Base-by-base conservation (phyloP, 768 basidiomycete genomes). In the Tylopilus vinaceipallidus region DNA sequence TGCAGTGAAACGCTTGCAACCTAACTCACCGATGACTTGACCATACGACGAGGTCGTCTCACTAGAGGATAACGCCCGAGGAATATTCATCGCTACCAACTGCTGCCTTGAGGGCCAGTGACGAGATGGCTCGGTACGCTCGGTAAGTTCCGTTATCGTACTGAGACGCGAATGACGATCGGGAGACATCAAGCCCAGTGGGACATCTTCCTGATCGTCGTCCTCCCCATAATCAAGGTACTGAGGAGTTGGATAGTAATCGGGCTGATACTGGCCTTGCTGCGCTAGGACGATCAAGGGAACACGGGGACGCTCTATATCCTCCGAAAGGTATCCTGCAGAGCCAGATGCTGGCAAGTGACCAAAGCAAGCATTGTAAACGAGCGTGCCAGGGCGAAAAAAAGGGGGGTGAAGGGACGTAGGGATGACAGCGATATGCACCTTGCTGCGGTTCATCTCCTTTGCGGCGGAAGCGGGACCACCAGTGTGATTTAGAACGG, bases 131-230 rank as follows among this genome's bases (percentile, higher is more conserved):
- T 83, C 84, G 30, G 86, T 82, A 29, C 74, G 74, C 61, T 89
- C 87, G 14, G 85, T 83, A 39, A 65, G 69, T 67, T 90, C 87
- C 20, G 78, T 74, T 51, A 90, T 90, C 4, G 82, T 85, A 50
- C 79, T 84, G 50, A 88, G 68, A 46, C 71, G 72, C 27, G 71
- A 67, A 44, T 56, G 44, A 14, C 55, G 66, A 56, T 61, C 56
- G 9, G 64, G 62, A 34, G 62, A 59, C 64, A 56, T 59, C 12
- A 69, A 65, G 37, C 71, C 70, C 45, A 68, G 59, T 44, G 72
- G 68, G 44, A 66, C 52, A 36, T 71, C 70, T 30, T 59, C 49
- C 7, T 17, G 45, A 35, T 63, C 66, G 34, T 50, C 41, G 6
- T 56, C 67, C 17, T 65, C 45, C 23, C 65, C 54, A 40, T 61